Base-by-base conservation (phyloP, 345 rosid genomes). In the Hibiscus mutabilis region DNA sequence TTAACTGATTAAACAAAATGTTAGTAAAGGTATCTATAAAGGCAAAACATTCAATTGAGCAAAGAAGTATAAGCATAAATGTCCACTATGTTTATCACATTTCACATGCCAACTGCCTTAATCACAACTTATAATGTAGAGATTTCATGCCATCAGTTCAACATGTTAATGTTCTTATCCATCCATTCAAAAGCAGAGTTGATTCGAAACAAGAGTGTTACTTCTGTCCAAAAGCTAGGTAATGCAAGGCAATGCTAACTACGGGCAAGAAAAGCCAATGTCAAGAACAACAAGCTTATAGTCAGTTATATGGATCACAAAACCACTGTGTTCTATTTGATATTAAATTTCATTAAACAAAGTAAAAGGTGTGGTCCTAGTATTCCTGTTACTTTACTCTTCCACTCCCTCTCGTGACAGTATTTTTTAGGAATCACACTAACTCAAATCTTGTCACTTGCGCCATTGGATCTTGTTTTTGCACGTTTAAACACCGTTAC, bases 1-100 rank as follows among this genome's bases (percentile, higher is more conserved):
- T 76, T 71, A 87, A 77, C 93, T 88, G 88, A 70, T 75, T 78
- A 80, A 79, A 52, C 75, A 82, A 66, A 77, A 68, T n/a, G 49
- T 33, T 37, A 51, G 51, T 72, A 9, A 69, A 66, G 31, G 70
- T 63, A 73, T 53, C 69, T 47, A 68, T 6, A 71, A 66, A 77
- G 62, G 24, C 15, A 21, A 46, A 47, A 47, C 57, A 24, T 66
- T 44, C 59, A 44, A 40, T 21, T 11, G 29, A 64, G n/a, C 10
- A 64, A 24, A 27, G 58, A 55, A 55, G 35, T 22, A n/a, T 14
- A 13, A 11, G 6, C 35, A 22, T 22, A 55, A 19, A 66, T 24
- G 33, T 2, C 18, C 60, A 16, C 59, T 19, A 18, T 21, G 24
- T 21, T 19, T 19, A 7, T 25, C 59, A 55, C 59, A 55, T 55